These are phyloP conservation scores for Flaveria ramosissima DNA, from an alignment of 129 eudicot genomes.

Conservation along the genomic window DNA sequence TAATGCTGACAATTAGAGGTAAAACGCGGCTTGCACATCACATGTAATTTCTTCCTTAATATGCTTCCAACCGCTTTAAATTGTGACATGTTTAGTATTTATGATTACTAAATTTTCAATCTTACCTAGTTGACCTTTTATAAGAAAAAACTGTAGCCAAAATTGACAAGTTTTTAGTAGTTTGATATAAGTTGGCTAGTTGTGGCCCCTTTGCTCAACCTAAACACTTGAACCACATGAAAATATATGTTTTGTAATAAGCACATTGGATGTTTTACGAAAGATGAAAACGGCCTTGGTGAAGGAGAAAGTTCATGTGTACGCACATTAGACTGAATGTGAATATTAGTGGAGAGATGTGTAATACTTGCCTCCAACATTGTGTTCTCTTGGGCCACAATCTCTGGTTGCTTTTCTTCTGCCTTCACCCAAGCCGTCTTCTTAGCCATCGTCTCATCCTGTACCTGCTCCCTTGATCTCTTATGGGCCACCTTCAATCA, in stretches of 20 bases:
- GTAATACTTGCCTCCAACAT: not conserved
- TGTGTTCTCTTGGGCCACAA: not conserved
- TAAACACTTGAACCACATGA: not conserved
- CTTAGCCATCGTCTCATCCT: conserved; percentile 7
- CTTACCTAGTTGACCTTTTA: not conserved
- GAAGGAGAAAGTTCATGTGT: not conserved
- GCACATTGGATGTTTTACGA: not conserved
- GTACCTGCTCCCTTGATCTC: conserved; percentile 3
- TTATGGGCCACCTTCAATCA: conserved; percentile 7
- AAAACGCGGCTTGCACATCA: too few species aligned
- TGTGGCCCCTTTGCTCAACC: not conserved
- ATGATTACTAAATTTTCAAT: not conserved
- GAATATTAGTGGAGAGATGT: not conserved
- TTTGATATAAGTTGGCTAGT: not conserved
- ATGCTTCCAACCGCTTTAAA: too few species aligned
- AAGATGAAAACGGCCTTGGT: not conserved
- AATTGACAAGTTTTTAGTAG: too few species aligned
- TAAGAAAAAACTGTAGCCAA: too few species aligned
- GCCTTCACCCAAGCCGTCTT: conserved; percentile 3
- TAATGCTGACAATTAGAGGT: too few species aligned
- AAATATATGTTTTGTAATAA: not conserved
- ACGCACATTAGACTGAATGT: not conserved
- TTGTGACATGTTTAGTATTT: too few species aligned
- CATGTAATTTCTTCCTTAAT: too few species aligned
- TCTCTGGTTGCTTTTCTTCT: not conserved